Evolutionary conservation across 768 basidiomycete species (phyloP), one percentile per base, ranked within the genome.

Genomic region (Termitomyces eurrhizus): DNA sequence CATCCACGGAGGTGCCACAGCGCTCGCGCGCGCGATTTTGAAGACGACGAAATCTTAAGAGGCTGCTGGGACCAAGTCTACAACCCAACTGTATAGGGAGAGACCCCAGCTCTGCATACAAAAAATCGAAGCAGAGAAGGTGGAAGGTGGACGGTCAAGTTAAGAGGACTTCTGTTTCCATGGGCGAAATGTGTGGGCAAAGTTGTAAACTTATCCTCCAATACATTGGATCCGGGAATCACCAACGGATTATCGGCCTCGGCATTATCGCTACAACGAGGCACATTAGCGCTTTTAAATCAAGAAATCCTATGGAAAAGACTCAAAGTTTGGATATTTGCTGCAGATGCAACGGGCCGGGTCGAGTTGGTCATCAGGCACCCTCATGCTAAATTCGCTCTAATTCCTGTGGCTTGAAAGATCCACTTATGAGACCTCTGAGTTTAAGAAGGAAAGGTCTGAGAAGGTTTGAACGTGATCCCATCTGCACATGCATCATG

Each of bases 81-180:
- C 26, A 48, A 51, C 49, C 45, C 50, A 39, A 50, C 9, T 18
- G 33, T 18, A 46, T 58, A 29, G 44, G 57, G 9, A 56, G 51
- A 36, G 9, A 11, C 3, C 29, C 39, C 13, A 41, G 39, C 18
- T 41, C 26, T 39, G 16, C 37, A 44, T 39, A 51, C 44, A 36
- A 51, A 14, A 48, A 39, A 39, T 41, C 44, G 56, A 58, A 58
- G 56, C 56, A 51, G 33, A 39, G 51, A 24, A 58, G 37, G 24
- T 51, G 21, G 39, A 16, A 16, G 57, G 21, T 44, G 26, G 52
- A 39, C n/a, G 59, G 37, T 42, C 36, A 46, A 56, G 58, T 57
- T 41, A 24, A 55, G 49, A 55, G 57, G 60, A 49, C 59, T 60
- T 61, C 57, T 59, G 64, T 65, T 65, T 65, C 64, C 59, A 65